phyloP scores from a whole-genome alignment of 2,329 filamentous ascomycete species.

The Monosporascus cannonballus region DNA sequence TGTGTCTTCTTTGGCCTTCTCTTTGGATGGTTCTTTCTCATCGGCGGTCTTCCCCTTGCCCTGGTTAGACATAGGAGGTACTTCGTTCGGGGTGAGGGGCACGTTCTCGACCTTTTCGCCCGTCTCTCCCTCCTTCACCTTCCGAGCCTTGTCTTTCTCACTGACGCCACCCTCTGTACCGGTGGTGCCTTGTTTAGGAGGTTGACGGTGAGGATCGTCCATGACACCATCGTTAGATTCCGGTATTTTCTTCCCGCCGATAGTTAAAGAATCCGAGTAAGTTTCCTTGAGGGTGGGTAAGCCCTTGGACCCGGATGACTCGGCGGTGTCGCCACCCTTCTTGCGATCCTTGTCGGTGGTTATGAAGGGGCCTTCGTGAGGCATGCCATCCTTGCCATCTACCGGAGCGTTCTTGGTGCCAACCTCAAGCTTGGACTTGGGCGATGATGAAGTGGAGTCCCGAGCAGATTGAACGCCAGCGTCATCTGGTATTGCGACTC shows the following conservation, averaged over 20 bases:
- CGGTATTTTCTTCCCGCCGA: conserved; percentile 57
- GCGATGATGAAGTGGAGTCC: conserved; percentile 25
- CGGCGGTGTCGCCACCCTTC: conserved; percentile 23
- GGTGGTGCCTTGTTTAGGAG: conserved; percentile 77
- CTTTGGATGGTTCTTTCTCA: conserved; percentile 16
- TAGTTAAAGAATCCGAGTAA: conserved; percentile 44
- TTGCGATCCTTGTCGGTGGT: conserved; percentile 43
- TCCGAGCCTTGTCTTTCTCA: conserved; percentile 74
- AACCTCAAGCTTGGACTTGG: conserved; percentile 33
- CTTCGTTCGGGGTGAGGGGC: conserved; percentile 79
- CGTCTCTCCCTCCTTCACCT: conserved; percentile 59
- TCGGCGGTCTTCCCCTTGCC: conserved; percentile 64
- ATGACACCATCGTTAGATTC: conserved; percentile 76
- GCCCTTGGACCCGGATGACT: conserved; percentile 29
- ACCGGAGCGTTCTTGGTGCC: conserved; percentile 75
- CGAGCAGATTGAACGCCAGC: conserved; percentile 11
- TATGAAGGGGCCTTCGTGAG: conserved; percentile 79
- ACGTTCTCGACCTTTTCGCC: conserved; percentile 65
- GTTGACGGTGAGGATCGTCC: conserved; percentile 74
- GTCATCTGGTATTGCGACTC: conserved; percentile 6
- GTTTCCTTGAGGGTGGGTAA: conserved; percentile 42
- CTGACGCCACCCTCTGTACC: conserved; percentile 87
- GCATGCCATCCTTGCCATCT: conserved; percentile 89
- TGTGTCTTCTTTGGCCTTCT: conserved; percentile 37
- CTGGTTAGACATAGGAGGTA: conserved; percentile 72